Base-by-base conservation (phyloP, 768 basidiomycete genomes). In the Boletus reticuloceps region DNA sequence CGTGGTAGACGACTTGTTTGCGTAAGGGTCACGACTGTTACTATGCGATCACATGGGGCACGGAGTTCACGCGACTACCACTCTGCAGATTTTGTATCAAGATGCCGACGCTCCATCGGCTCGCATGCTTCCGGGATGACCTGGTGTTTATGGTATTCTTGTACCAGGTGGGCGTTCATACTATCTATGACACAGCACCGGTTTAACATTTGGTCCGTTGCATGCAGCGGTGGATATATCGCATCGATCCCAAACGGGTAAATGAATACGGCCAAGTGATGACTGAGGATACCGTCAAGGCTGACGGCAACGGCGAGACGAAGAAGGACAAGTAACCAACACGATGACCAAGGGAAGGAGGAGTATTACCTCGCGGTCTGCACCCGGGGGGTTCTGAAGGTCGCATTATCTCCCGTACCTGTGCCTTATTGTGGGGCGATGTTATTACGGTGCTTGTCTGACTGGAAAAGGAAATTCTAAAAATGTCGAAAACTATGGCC, bases 211-310 rank as follows among this genome's bases (percentile, higher is more conserved):
- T 25, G 48, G 55, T 50, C 62, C 62, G 71, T 49, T 17, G 27
- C 39, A 31, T 19, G 13, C 71, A 95, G 89, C 88, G 94, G 53
- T 99, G 91, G 90, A 98, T 98, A 72, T 99, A 99, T 79, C 86
- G 92, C 40, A 81, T 98, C 67, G 97, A 99, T 75, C 89, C 87
- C 63, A 91, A 89, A 63, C 89, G 97, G 62, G 82, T 92, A 62
- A 99, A 99, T 74, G 96, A 98, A 77, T 98, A 92, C 70, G 95
- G 95, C 42, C 91, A 96, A 73, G 88, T 93, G 60, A 71, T 88
- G 74, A 74, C 67, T 34, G 72, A 74, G 43, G 84, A 82, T 66
- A 73, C 64, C 50, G 70, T 69, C 54, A 72, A 55, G 36, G 74
- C 67, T 56, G 75, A 77, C 69, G 68, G 61, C 71, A 69, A 65